Evolutionary conservation across 805 yeast genomes (phyloP).

Genomic region (Hanseniaspora lindneri): DNA sequence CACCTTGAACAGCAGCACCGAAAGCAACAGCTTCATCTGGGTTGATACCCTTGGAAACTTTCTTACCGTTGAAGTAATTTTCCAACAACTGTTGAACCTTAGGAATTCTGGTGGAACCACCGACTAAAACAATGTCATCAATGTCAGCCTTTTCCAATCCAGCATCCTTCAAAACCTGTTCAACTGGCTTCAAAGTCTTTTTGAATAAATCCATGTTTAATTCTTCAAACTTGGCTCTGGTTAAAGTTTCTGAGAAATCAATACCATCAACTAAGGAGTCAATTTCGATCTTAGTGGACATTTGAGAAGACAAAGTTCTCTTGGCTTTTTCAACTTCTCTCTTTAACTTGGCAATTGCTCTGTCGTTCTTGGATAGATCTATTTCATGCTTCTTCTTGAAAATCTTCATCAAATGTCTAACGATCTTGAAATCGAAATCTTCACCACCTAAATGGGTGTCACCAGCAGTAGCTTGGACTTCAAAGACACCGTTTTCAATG

Average conservation of each 20-base stretch:
- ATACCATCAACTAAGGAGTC: conserved; percentile 90
- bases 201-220: conserved; percentile 84
- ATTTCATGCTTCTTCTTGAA: conserved; percentile 88
- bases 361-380: conserved; percentile 68
- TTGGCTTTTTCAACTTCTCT: conserved; percentile 97
- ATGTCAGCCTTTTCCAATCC: conserved; percentile 76
- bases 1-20: conserved; percentile 99
- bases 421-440: conserved; percentile 84
- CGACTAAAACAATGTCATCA: conserved; percentile 91
- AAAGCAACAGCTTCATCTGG: conserved; percentile 99
- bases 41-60: conserved; percentile 92
- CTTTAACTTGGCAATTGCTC: conserved; percentile 86
- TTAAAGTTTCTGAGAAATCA: conserved; percentile 87
- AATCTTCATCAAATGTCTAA: conserved; percentile 70
- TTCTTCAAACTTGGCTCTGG: conserved; percentile 97
- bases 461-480: conserved; percentile 89
- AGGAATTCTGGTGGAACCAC: conserved; percentile 99
- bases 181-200: conserved; percentile 91
- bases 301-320: conserved; percentile 88
- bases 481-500: conserved; percentile 84
- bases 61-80: conserved; percentile 83
- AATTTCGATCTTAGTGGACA: conserved; percentile 90
- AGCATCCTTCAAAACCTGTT: conserved; percentile 87
- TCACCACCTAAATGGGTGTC: conserved; percentile 97
- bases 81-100: conserved; percentile 90